Percentiles rank a stretch among this genome's conserved stretches.
Conservation (phyloP, 176 grass and related monocot species). For the Eragrostis nindensis region DNA sequence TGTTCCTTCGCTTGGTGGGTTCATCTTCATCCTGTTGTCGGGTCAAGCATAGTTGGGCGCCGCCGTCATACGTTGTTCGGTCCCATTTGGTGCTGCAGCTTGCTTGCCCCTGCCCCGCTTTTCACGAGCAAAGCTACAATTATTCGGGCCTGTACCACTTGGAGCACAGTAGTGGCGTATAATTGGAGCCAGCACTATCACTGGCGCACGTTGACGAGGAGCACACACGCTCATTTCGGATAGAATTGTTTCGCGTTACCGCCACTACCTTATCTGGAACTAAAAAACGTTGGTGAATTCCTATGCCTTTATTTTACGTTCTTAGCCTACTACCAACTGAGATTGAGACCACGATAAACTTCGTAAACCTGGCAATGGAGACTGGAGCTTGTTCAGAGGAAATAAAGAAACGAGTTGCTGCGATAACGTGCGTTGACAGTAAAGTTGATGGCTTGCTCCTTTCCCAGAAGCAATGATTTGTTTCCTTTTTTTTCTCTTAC, state of each 20-base stretch:
- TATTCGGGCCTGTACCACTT: constrained; percentile 9
- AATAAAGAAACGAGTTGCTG: neutral
- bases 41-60: neutral
- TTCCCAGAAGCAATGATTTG: constrained; percentile 42
- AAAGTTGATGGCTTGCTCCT: constrained; percentile 30
- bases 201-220: neutral
- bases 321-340: no score
- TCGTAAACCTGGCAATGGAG: neutral
- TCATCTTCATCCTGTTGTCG: constrained; percentile 2
- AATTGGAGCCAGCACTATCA: constrained; percentile 30
- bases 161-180: constrained; percentile 21
- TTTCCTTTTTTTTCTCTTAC: neutral
- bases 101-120: neutral
- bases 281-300: neutral
- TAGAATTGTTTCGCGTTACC: neutral
- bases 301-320: no score
- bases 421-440: constrained; percentile 28
- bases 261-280: neutral
- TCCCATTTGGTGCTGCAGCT: neutral
- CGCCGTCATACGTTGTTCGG: constrained; percentile 36
- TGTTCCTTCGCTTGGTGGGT: neutral
- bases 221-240: neutral
- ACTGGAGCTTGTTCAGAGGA: neutral
- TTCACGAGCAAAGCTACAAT: constrained; percentile 1
- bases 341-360: no score